These are phyloP conservation scores for Sclerotinia nivalis DNA, from an alignment of 2,329 filamentous ascomycete species.

Conservation along the genomic window DNA sequence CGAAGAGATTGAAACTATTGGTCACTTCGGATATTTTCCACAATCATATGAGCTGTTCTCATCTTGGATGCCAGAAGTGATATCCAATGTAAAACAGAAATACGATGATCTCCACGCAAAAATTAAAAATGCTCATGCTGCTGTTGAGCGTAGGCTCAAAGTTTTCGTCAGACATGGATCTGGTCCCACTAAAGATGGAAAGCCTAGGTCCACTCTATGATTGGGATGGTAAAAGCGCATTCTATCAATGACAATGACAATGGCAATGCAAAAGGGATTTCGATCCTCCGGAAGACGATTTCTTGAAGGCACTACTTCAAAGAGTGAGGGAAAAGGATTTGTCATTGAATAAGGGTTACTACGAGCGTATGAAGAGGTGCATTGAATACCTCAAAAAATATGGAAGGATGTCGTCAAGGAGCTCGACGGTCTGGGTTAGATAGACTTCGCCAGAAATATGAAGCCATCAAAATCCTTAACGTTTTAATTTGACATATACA, in stretches of 20 bases:
- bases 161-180: background rate
- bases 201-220: conserved; percentile 1
- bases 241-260: too few relatives aligned
- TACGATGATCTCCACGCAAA: conserved; percentile 5
- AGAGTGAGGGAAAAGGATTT: background rate
- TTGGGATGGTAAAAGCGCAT: background rate
- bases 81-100: background rate
- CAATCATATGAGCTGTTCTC: conserved; percentile 7
- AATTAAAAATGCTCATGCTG: background rate
- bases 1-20: background rate
- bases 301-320: background rate
- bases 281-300: background rate
- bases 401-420: background rate
- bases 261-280: conserved; percentile 9
- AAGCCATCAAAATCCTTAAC: background rate
- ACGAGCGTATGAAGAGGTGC: background rate
- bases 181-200: background rate
- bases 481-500: background rate
- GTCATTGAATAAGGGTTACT: background rate
- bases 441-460: background rate
- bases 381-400: background rate
- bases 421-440: background rate
- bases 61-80: conserved; percentile 14
- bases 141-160: background rate
- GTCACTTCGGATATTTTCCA: background rate